A percentile compares a stretch with the other conserved stretches of the same genome.
Conservation (phyloP, 306 rosid species). For the Leucaena leucocephala region DNA sequence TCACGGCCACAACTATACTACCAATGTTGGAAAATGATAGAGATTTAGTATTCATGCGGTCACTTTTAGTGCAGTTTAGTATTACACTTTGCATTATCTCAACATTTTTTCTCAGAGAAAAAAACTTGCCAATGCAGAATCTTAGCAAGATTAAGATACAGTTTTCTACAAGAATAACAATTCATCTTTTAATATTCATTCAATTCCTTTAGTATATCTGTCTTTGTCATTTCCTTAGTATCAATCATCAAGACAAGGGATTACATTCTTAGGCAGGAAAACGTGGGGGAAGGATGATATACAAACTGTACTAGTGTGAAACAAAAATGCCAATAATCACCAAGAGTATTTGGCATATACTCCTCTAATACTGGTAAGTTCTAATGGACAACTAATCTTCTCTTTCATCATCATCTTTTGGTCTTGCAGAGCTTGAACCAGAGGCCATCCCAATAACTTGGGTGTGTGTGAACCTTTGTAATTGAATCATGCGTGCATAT, state of each 20-base stretch:
- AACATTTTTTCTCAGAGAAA: too few relatives aligned
- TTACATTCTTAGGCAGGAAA: conserved; percentile 39
- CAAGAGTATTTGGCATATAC: conserved; percentile 52
- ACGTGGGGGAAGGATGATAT: conserved; percentile 48
- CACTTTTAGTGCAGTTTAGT: neutral
- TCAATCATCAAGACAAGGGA: conserved; percentile 46
- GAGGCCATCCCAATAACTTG: conserved; percentile 75
- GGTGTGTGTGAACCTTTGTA: conserved; percentile 77
- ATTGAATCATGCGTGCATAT: conserved; percentile 80
- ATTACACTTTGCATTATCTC: neutral
- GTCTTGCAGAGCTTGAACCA: conserved; percentile 71
- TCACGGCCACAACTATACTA: conserved; percentile 23
- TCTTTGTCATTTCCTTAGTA: conserved; percentile 44
- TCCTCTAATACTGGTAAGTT: conserved; percentile 33
- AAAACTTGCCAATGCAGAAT: neutral
- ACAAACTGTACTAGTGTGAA: conserved; percentile 61
- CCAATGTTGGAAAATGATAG: conserved; percentile 34
- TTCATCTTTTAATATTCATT: conserved; percentile 38
- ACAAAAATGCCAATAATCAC: conserved; percentile 55
- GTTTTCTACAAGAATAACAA: neutral
- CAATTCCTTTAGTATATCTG: conserved; percentile 48
- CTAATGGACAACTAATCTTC: conserved; percentile 50
- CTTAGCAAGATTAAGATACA: neutral
- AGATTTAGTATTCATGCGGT: conserved; percentile 6
- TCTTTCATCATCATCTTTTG: conserved; percentile 68